Percentiles rank a stretch among this genome's conserved stretches.
Conservation (phyloP, 768 basidiomycete species). For the Clavaria fumosa region DNA sequence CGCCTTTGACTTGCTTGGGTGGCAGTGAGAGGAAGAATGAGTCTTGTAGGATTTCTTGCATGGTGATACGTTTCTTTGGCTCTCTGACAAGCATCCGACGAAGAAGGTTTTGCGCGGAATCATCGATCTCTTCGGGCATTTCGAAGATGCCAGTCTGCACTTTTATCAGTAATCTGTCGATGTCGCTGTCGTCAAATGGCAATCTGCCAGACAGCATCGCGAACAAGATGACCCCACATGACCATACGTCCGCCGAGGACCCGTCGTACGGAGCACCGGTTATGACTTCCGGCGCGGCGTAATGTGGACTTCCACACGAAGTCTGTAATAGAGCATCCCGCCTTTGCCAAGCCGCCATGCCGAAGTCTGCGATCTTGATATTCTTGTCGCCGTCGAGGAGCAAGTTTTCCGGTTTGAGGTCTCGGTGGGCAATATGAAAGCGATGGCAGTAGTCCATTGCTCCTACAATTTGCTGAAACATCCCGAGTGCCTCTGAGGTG, state of each 20-base stretch:
- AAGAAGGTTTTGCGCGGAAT: conserved; percentile 63
- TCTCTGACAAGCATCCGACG: conserved; percentile 68
- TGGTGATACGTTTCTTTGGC: conserved; percentile 60
- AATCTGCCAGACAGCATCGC: conserved; percentile 75
- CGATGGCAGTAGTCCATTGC: conserved; percentile 87
- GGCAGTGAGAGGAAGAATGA: conserved; percentile 56
- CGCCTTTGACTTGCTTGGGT: conserved; percentile 26
- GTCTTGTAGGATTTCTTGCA: conserved; percentile 64
- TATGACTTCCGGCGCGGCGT: conserved; percentile 87
- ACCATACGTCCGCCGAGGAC: conserved; percentile 88
- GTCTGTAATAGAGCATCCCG: conserved; percentile 46
- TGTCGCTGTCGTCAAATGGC: conserved; percentile 90
- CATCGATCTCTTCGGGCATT: conserved; percentile 58
- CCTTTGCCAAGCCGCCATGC: conserved; percentile 91
- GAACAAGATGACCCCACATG: conserved; percentile 86
- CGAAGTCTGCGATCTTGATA: conserved; percentile 93
- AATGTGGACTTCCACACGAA: conserved; percentile 89
- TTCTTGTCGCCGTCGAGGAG: conserved; percentile 70
- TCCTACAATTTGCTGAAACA: conserved; percentile 88
- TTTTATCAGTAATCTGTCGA: conserved; percentile 60
- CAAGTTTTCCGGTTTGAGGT: conserved; percentile 90
- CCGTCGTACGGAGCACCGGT: conserved; percentile 75
- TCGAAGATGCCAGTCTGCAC: conserved; percentile 59
- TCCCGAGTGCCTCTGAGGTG: conserved; percentile 56
- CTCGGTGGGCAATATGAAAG: conserved; percentile 90